Conservation (phyloP, 306 rosid genomes). For the Luffa aegyptiaca region DNA sequence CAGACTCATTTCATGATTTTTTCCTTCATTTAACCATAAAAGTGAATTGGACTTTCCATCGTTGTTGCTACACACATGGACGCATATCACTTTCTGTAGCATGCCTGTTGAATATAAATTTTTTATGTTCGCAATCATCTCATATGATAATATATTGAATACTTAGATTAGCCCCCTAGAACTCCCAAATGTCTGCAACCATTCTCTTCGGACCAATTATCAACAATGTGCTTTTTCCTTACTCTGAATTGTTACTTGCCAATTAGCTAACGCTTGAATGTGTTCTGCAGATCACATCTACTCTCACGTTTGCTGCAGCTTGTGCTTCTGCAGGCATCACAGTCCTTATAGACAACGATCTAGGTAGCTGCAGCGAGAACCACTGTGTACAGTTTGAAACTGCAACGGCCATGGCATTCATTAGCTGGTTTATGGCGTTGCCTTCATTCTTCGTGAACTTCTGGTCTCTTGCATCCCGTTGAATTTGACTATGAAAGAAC, state of each 20-base stretch:
- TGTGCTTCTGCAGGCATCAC: slow-evolving; percentile 97
- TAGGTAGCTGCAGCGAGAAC: slow-evolving; percentile 43
- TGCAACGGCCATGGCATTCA: slow-evolving; percentile 83
- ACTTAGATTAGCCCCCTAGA: not conserved
- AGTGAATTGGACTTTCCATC: not conserved
- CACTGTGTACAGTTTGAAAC: slow-evolving; percentile 79
- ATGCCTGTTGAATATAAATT: not conserved
- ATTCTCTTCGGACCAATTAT: not conserved
- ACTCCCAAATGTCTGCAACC: not conserved
- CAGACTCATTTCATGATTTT: too few relatives aligned
- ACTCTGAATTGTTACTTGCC: not conserved
- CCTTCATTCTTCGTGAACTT: slow-evolving; percentile 80
- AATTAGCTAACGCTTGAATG: not conserved
- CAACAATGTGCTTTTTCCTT: not conserved
- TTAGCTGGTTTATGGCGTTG: slow-evolving; percentile 67
- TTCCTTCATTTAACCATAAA: not conserved
- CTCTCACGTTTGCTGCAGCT: slow-evolving; percentile 86
- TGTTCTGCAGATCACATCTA: slow-evolving; percentile 66
- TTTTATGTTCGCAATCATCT: not conserved
- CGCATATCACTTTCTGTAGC: not conserved
- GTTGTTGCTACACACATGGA: not conserved
- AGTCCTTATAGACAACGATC: slow-evolving; percentile 78
- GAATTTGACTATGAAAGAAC: not conserved
- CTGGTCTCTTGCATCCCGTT: slow-evolving; percentile 53
- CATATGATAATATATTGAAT: not conserved